Evolutionary conservation across 78 protist species (phyloP), one percentile per base, ranked within the genome.

Genomic region (Dictyostelium intermedium): DNA sequence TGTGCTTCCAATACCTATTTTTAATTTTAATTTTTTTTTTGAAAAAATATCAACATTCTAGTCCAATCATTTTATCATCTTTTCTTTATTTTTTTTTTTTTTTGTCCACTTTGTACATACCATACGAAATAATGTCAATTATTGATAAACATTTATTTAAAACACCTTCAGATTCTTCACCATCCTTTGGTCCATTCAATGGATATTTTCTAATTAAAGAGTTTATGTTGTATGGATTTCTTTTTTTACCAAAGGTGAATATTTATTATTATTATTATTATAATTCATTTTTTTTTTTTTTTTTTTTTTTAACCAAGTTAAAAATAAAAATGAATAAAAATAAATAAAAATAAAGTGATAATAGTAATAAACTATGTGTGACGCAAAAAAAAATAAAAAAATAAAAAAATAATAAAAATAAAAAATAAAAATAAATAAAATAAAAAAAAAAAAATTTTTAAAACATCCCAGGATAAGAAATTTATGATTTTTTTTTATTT

Each of bases 81-180:
- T 45, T 45, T 8, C 0, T 7, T 50, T 5, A 16, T 16, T 50
- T 16, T 50, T 50, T 16, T 50, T 50, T 50, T 50, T 50, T 50
- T 16, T 16, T 5, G 5, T 50, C n/a, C 2, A 16, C n/a, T 16
- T 16, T 3, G 16, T 50, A 50, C 27, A 85, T 37, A 85, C 96
- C 96, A 80, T 94, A 94, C n/a, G 91, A 83, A 23, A 94, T 72
- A 81, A 94, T 89, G 82, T 94, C 96, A 41, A 83, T 9, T 27
- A 85, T 37, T 6, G 91, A 85, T 80, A 93, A 47, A 77, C 92
- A 85, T 81, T 87, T 83, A 34, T 92, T 43, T 27, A 92, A 43
- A 23, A 27, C 47, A 8, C 16, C 85, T 3, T 50, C 81, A 25
- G 20, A 30, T 5, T 16, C 35, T 14, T 81, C 84, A 25, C 30